Evolutionary conservation across 495 filamentous ascomycete species (phyloP), one percentile per base, ranked within the genome.

Genomic region (Massariosphaeria phaeospora): DNA sequence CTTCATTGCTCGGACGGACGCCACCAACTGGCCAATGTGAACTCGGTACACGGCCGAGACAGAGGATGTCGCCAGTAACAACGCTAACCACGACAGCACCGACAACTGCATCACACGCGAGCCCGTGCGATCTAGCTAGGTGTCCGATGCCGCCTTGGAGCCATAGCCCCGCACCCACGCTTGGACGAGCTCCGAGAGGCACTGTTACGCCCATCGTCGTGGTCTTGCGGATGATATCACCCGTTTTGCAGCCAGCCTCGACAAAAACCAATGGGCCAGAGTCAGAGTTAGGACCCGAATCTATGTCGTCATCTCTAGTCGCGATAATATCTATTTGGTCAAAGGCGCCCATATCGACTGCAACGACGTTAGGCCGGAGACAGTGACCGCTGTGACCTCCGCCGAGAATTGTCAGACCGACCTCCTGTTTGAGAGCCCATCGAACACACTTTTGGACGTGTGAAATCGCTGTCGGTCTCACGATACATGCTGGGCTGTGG

Each of bases 101-200:
- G 39, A 83, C 69, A 53, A 85, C 78, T 45, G 76, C 66, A 64
- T 85, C 80, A 66, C 79, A 83, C 9, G 80, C 60, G 25, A 85
- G 80, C 21, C 81, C 80, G 51, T 82, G 61, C 34, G 74, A 47
- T 52, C 81, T 75, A 45, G 78, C 62, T 43, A 84, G 70, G 64
- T 83, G 79, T 11, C 81, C 81, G 39, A 85, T 81, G 60, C 81
- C 81, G 50, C 81, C 82, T 72, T 85, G 80, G 43, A 85, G 68
- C 79, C 78, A 83, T 34, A 79, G 57, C 21, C 82, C 81, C 5
- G 78, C 75, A 29, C 81, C 82, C 39, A 84, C 80, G 51, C 80
- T 82, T 62, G 80, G 82, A 33, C 80, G 77, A 30, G 77, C 53
- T 7, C 80, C 82, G 34, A 84, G 63, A 3, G 82, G 82, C 21